Evolutionary conservation across 2,329 filamentous ascomycete species (phyloP).

Genomic region (Fusarium fujikuroi): DNA sequence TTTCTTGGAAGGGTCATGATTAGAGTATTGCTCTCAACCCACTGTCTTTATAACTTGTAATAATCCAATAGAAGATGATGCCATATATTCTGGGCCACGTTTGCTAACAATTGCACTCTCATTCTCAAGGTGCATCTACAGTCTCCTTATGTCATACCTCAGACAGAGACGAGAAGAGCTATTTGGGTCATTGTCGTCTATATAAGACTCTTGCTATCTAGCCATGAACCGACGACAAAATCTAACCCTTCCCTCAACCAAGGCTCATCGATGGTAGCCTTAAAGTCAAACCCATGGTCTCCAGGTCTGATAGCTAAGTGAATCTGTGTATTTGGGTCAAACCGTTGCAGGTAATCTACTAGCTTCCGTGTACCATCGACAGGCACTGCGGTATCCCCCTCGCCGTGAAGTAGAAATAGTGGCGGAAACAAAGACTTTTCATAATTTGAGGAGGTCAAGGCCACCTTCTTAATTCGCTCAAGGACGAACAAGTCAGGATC

Average conservation of each 20-base stretch:
- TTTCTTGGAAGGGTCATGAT: background rate
- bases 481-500: background rate
- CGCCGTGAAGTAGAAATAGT: background rate
- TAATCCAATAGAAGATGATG: background rate
- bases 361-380: background rate
- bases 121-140: background rate
- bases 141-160: too few relatives aligned
- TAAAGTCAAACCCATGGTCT: background rate
- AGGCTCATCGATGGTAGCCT: background rate
- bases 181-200: rapidly evolving
- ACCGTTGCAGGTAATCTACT: background rate
- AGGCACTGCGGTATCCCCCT: background rate
- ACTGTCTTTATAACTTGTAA: background rate
- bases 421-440: background rate
- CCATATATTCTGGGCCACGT: background rate
- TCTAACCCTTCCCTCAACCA: background rate
- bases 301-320: background rate
- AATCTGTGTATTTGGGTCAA: background rate
- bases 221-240: too few relatives aligned
- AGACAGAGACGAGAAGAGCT: rapidly evolving
- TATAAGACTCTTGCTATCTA: background rate
- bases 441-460: rapidly evolving
- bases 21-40: background rate
- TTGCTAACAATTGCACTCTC: rapidly evolving
- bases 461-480: background rate